These are phyloP conservation scores for Candida golubevii DNA, from an alignment of 805 yeast species.

Conservation along the genomic window DNA sequence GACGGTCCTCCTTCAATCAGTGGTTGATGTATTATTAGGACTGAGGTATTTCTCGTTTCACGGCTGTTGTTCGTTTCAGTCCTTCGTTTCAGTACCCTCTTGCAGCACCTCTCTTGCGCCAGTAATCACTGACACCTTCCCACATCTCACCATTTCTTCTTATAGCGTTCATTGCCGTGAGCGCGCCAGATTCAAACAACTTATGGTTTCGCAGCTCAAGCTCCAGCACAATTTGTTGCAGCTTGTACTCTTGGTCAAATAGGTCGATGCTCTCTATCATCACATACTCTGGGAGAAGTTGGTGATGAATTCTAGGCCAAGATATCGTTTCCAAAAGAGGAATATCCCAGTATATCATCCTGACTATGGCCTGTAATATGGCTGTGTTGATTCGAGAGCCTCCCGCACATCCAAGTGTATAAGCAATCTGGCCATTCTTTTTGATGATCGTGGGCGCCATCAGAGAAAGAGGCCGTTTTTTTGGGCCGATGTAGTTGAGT, in stretches of 20 bases:
- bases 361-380: constrained; percentile 72
- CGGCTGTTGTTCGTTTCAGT: no score
- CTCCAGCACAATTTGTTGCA: constrained; percentile 25
- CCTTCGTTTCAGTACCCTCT: constrained; percentile 47
- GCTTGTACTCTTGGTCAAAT: constrained; percentile 31
- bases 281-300: constrained; percentile 67
- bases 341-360: constrained; percentile 56
- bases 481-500: constrained; percentile 72
- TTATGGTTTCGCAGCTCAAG: constrained; percentile 38
- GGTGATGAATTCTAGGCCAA: constrained; percentile 85
- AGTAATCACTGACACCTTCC: constrained; percentile 82
- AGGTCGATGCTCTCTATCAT: constrained; percentile 54
- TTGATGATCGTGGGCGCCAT: constrained; percentile 65
- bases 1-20: no score
- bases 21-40: no score
- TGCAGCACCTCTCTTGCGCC: constrained; percentile 82
- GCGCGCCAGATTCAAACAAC: constrained; percentile 31
- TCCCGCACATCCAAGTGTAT: constrained; percentile 87
- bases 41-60: no score
- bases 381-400: constrained; percentile 85
- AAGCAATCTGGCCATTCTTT: constrained; percentile 31
- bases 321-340: constrained; percentile 66
- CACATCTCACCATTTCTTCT: constrained; percentile 40
- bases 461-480: constrained; percentile 80
- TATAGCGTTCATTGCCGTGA: constrained; percentile 42